phyloP scores from a whole-genome alignment of 83 land plant genomes.

The Larix sibirica region DNA sequence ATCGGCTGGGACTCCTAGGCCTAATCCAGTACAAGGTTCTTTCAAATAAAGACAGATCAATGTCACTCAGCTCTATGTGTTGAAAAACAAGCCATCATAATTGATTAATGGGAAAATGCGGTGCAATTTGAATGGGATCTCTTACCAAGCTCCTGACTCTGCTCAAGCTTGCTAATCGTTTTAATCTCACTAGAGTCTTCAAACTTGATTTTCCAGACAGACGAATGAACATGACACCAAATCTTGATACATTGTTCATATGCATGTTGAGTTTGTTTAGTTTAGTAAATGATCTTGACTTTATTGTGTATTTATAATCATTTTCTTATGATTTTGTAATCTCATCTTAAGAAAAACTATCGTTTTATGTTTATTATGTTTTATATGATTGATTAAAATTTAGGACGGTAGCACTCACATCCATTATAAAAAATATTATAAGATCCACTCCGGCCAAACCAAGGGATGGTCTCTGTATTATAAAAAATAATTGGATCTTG shows the following conservation, averaged over 20 bases:
- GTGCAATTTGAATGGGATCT: slow-evolving; percentile 69
- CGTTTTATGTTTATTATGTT: too few relatives aligned
- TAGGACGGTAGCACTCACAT: too few relatives aligned
- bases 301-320: too few relatives aligned
- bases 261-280: too few relatives aligned
- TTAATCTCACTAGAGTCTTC: slow-evolving; percentile 54
- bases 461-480: too few relatives aligned
- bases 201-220: slow-evolving; percentile 34
- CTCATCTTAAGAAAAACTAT: too few relatives aligned
- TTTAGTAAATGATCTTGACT: too few relatives aligned
- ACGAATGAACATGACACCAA: slow-evolving; percentile 35
- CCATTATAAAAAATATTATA: too few relatives aligned
- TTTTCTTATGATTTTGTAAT: too few relatives aligned
- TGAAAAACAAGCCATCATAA: slow-evolving; percentile 52
- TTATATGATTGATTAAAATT: too few relatives aligned
- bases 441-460: too few relatives aligned
- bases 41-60: slow-evolving; percentile 86
- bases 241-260: slow-evolving; percentile 39
- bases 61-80: slow-evolving; percentile 65
- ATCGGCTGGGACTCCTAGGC: slow-evolving; percentile 89
- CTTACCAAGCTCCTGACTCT: slow-evolving; percentile 79
- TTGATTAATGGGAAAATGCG: slow-evolving; percentile 56
- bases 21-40: slow-evolving; percentile 89
- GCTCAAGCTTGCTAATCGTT: slow-evolving; percentile 78
- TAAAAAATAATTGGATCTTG: too few relatives aligned